Evolutionary conservation across 2,329 filamentous ascomycete species (phyloP), one percentile per base, ranked within the genome.

Genomic region (Sporothrix mexicana): DNA sequence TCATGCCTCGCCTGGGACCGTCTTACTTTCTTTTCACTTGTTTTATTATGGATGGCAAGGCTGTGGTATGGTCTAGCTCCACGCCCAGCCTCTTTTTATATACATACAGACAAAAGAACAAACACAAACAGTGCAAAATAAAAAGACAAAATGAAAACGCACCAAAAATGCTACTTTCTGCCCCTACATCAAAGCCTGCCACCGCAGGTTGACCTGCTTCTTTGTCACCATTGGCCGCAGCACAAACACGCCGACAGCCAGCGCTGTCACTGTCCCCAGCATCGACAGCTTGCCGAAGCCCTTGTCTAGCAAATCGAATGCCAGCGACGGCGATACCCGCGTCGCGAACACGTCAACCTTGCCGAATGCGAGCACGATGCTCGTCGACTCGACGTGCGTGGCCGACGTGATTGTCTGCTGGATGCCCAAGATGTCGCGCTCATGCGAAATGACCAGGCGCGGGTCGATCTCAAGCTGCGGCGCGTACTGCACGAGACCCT

Each of bases 271-370:
- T 0, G 96, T 99, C 17, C 88, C 86, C 51, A 98, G 81, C 79
- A 99, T 88, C 77, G 94, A 92, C 72, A 94, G 80, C 85, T 97
- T 98, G 80, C 95, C 96, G 82, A 99, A 99, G 2, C 93, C 93
- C 82, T 94, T 96, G 75, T 94, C 96, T 17, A 99, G 84, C 57
- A 98, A 90, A 83, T 99, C 96, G 81, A 99, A 99, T 17, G 92
- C 88, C 77, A 92, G 90, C 81, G 94, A 97, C 0, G 96, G 96
- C n/a, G 92, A 89, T 12, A 97, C 88, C 70, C 94, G 86, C 0
- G 94, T 95, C 15, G 93, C 94, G 76, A 97, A 99, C 1, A 98
- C 84, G 80, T 99, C 96, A 15, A 94, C 81, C 4, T 15, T 36
- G 3, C 96, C 96, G 78, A 92, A 97, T 0, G 94, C 94, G 78